phyloP scores from a whole-genome alignment of 2,329 filamentous ascomycete genomes.

The Fusarium guadeloupense region DNA sequence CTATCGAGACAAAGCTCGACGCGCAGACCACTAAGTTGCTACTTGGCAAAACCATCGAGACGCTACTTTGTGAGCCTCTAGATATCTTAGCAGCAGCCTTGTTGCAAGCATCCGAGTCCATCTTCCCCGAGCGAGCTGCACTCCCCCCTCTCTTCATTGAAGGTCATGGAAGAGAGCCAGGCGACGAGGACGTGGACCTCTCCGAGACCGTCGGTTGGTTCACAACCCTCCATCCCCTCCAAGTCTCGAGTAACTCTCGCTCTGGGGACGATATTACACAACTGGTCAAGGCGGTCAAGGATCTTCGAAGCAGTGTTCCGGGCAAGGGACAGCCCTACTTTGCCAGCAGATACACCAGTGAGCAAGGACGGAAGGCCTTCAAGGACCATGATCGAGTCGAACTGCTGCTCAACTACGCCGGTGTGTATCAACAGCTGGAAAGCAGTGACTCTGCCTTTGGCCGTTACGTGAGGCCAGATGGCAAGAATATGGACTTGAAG shows the following conservation, averaged over 20 bases:
- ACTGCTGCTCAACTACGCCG: slow-evolving; percentile 28
- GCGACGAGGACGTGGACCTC: background rate
- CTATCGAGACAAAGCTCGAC: no score
- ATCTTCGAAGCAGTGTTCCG: slow-evolving; percentile 11
- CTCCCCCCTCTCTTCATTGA: background rate
- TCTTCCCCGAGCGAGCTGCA: background rate
- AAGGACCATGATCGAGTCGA: slow-evolving; percentile 14
- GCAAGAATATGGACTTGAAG: no score
- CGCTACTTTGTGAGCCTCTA: background rate
- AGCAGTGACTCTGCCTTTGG: background rate
- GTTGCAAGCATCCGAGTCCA: background rate
- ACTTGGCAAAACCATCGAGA: no score
- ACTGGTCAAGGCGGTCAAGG: slow-evolving; percentile 19
- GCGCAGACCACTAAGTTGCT: no score
- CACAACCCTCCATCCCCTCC: background rate
- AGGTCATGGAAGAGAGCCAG: background rate
- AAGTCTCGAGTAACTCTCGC: background rate
- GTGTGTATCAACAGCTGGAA: slow-evolving; percentile 23
- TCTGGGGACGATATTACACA: background rate
- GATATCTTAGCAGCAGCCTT: background rate
- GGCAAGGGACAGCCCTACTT: slow-evolving; percentile 18
- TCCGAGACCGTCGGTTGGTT: slow-evolving; percentile 3
- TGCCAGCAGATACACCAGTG: slow-evolving; percentile 1
- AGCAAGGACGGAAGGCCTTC: background rate
- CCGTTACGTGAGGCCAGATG: no score